These are phyloP conservation scores for Solanum neorickii DNA, from an alignment of 257 asterid species.

Conservation along the genomic window DNA sequence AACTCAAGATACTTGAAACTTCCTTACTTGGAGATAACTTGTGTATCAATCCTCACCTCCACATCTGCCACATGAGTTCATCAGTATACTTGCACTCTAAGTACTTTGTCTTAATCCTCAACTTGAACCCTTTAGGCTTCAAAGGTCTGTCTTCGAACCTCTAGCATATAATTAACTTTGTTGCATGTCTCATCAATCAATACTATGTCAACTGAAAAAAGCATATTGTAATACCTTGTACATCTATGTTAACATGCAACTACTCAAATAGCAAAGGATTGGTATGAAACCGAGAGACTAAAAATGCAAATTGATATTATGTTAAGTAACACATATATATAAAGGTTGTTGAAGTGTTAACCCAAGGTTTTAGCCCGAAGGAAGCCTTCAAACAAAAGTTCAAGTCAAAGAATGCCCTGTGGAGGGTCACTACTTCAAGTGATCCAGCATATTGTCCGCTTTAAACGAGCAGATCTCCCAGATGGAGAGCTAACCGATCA, in stretches of 20 bases:
- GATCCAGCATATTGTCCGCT: neutral
- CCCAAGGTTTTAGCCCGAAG: neutral
- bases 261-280: neutral
- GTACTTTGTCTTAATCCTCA: neutral
- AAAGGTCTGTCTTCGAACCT: neutral
- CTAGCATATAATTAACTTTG: neutral
- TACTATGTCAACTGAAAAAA: neutral
- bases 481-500: neutral
- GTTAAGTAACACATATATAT: neutral
- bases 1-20: neutral
- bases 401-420: neutral
- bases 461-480: neutral
- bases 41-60: neutral
- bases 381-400: neutral
- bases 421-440: neutral
- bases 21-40: neutral
- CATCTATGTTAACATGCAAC: neutral
- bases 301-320: neutral
- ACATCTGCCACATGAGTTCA: neutral
- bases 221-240: neutral
- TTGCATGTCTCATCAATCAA: neutral
- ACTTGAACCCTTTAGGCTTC: neutral
- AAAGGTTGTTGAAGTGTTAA: neutral
- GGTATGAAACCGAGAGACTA: neutral
- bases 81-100: neutral